phyloP scores from a whole-genome alignment of 345 rosid species.

The Mangifera indica region DNA sequence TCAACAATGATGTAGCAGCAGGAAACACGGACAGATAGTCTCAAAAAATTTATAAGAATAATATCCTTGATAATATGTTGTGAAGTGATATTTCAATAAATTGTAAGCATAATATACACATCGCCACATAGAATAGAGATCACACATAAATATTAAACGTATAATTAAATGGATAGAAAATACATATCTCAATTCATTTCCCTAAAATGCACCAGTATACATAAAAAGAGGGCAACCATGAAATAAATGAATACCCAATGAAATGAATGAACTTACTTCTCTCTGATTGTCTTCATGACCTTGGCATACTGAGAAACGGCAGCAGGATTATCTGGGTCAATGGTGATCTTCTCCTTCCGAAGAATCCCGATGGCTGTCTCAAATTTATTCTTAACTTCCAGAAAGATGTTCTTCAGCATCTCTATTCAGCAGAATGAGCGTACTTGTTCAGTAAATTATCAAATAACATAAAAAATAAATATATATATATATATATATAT shows the following conservation, averaged over 20 bases:
- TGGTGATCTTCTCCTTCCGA: conserved; percentile 86
- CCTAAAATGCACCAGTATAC: background rate
- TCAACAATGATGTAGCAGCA: background rate
- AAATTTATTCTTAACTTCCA: conserved; percentile 80
- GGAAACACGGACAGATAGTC: background rate
- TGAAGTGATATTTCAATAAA: background rate
- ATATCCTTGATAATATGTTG: background rate
- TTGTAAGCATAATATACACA: background rate
- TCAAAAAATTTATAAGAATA: background rate
- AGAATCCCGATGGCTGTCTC: conserved; percentile 78
- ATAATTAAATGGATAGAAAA: no score
- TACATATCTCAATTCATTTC: background rate
- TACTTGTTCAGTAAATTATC: conserved; percentile 14
- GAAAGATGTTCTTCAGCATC: conserved; percentile 87
- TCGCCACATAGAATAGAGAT: background rate
- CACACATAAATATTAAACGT: background rate
- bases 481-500: background rate
- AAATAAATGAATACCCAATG: background rate
- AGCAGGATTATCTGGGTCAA: conserved; percentile 84
- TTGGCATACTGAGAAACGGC: conserved; percentile 83
- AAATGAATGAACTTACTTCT: conserved; percentile 59
- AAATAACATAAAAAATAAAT: background rate
- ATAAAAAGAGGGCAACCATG: background rate
- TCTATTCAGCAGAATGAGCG: conserved; percentile 39
- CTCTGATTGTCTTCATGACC: conserved; percentile 84